These are phyloP conservation scores for Cyberlindnera nakhonratchasimensis DNA, from an alignment of 805 yeast species.

Conservation along the genomic window DNA sequence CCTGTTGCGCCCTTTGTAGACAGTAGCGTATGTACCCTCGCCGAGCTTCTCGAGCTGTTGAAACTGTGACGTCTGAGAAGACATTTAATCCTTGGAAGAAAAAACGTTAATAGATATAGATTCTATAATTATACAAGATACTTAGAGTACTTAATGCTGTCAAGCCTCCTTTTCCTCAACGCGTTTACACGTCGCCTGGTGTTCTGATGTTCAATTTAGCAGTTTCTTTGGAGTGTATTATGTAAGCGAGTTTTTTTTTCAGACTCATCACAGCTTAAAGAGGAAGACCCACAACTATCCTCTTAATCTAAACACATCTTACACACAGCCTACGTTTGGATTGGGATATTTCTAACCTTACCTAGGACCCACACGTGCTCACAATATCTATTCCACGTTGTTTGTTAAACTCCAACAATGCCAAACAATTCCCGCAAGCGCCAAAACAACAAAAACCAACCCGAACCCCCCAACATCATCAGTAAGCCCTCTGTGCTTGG, in stretches of 20 bases:
- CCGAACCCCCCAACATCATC: slow-evolving; percentile 38
- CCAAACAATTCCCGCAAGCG: slow-evolving; percentile 16
- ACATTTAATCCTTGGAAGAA: slow-evolving; percentile 10
- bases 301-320: too few species aligned
- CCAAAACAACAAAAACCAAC: slow-evolving; percentile 14
- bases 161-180: not conserved
- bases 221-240: not conserved
- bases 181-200: not conserved
- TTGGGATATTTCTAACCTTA: too few species aligned
- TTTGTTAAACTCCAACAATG: not conserved
- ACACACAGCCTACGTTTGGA: too few species aligned
- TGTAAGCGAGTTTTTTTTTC: not conserved
- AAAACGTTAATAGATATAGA: too few species aligned
- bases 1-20: slow-evolving; percentile 86
- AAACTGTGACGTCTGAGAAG: slow-evolving; percentile 28
- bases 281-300: too few species aligned
- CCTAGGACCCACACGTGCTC: too few species aligned
- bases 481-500: slow-evolving; percentile 47
- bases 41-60: slow-evolving; percentile 73
- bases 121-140: too few species aligned
- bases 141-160: too few species aligned
- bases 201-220: not conserved
- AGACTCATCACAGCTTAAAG: not conserved
- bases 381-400: not conserved
- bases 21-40: slow-evolving; percentile 98